Percentiles rank a stretch among this genome's conserved stretches.
phyloP scores from a whole-genome alignment of 805 yeast genomes.

The Metschnikowia arizonensis region DNA sequence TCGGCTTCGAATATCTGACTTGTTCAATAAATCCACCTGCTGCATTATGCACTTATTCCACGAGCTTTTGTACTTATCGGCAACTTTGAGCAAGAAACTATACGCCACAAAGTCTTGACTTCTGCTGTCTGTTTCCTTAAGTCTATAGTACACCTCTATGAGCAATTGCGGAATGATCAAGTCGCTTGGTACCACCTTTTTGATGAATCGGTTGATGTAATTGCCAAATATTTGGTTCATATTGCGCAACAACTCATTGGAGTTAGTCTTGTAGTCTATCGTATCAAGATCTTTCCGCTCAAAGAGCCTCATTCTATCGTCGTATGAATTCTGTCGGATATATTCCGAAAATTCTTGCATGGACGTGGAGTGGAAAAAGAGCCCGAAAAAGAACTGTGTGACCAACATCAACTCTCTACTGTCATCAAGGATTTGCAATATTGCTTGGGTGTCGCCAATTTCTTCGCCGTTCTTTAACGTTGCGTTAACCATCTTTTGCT shows the following conservation, averaged over 20 bases:
- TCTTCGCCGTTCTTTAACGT: conserved; percentile 14
- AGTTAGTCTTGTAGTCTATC: conserved; percentile 41
- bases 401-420: conserved; percentile 32
- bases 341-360: conserved; percentile 29
- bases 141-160: conserved; percentile 26
- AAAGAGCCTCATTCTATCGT: conserved; percentile 27
- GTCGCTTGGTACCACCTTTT: conserved; percentile 35
- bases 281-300: conserved; percentile 26
- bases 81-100: conserved; percentile 46
- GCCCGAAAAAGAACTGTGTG: conserved; percentile 38
- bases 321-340: conserved; percentile 25
- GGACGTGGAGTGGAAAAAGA: conserved; percentile 38
- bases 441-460: conserved; percentile 30
- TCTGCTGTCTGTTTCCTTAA: conserved; percentile 35
- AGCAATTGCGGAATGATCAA: conserved; percentile 33
- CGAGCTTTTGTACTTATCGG: conserved; percentile 45
- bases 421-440: conserved; percentile 35
- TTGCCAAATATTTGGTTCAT: conserved; percentile 47
- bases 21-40: conserved; percentile 44
- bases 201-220: conserved; percentile 33
- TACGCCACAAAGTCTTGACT: conserved; percentile 61
- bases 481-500: conserved; percentile 9
- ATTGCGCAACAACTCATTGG: conserved; percentile 43
- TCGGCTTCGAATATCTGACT: conserved; percentile 34
- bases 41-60: conserved; percentile 60